These are phyloP conservation scores for Mortierella sp. DNA, from an alignment of 371 early-diverging fungal genomes.

Conservation along the genomic window DNA sequence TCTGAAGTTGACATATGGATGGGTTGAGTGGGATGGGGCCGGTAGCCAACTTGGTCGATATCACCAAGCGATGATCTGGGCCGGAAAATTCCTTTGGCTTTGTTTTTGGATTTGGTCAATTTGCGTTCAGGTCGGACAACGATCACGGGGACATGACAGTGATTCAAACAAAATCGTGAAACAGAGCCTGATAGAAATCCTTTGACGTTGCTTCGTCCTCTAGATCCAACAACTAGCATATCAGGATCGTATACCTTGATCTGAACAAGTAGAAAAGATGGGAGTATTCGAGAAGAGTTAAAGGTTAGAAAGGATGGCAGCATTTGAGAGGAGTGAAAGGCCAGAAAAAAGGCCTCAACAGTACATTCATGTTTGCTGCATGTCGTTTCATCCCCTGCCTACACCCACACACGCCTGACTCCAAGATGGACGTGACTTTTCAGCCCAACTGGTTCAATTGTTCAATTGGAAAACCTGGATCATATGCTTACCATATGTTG, in stretches of 20 bases:
- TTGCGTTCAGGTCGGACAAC: constrained; percentile 70
- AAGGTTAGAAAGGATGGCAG: neutral
- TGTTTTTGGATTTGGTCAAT: constrained; percentile 61
- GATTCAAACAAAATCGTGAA: constrained; percentile 71
- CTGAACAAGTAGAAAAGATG: constrained; percentile 34
- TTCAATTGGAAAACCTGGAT: neutral
- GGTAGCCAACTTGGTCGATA: constrained; percentile 21
- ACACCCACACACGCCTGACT: too few relatives aligned
- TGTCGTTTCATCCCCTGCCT: too few relatives aligned
- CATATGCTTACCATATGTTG: constrained; percentile 66
- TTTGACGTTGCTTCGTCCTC: constrained; percentile 69
- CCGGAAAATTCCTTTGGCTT: constrained; percentile 50
- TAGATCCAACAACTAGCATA: constrained; percentile 68
- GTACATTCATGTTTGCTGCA: too few relatives aligned
- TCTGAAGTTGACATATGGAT: constrained; percentile 35
- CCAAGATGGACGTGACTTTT: too few relatives aligned
- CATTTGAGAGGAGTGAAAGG: too few relatives aligned
- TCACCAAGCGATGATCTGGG: constrained; percentile 30
- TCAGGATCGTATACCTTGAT: constrained; percentile 70
- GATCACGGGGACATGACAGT: constrained; percentile 69
- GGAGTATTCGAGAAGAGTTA: neutral
- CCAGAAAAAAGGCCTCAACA: too few relatives aligned
- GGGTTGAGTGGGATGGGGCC: constrained; percentile 25
- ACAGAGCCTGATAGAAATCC: constrained; percentile 68
- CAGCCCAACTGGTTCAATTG: neutral